Base-by-base conservation (phyloP, 768 basidiomycete genomes). In the Tulasnella sp. region DNA sequence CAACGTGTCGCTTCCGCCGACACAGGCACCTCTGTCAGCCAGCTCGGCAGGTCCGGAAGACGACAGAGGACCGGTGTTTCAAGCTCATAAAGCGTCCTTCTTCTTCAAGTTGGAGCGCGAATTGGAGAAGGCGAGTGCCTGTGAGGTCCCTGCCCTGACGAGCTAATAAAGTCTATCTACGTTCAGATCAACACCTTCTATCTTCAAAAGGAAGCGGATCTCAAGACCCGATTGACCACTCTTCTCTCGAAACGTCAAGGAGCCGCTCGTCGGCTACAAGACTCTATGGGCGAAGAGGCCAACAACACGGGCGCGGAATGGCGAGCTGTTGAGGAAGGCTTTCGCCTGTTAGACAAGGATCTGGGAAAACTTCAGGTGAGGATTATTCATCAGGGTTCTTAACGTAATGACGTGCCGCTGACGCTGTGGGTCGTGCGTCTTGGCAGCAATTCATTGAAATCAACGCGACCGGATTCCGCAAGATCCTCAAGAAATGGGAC, bases 41-140 rank as follows among this genome's bases (percentile, higher is more conserved):
- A 86, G 91, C 42, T 84, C 86, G 12, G 85, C 89, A 6, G 86
- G 87, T 29, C 87, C 90, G 80, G 91, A 93, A 81, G 87, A 88
- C 38, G 91, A 91, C 79, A 85, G 93, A 76, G 91, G 93, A 0
- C 89, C 92, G 22, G 91, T 93, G 81, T 96, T 98, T 80, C 93
- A 92, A 81, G 94, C 96, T 17, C 94, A 97, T 85, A 94, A 96
- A 81, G 93, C 96, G 3, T 94, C 95, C 1, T 99, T 99, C 86
- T 99, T 99, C 86, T 99, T 97, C 88, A 99, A 96, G 82, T 88
- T 99, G 0, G 96, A 98, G 82, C 89, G 97, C 29, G 97, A 99
- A 83, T 85, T 99, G 29, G 97, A 99, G 84, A 99, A 99, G 90
- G 97, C 92, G 79, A 79, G 86, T 79, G 45, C 40, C 73, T 42